These are phyloP conservation scores for Metschnikowia similis DNA, from an alignment of 805 yeast genomes.

Conservation along the genomic window DNA sequence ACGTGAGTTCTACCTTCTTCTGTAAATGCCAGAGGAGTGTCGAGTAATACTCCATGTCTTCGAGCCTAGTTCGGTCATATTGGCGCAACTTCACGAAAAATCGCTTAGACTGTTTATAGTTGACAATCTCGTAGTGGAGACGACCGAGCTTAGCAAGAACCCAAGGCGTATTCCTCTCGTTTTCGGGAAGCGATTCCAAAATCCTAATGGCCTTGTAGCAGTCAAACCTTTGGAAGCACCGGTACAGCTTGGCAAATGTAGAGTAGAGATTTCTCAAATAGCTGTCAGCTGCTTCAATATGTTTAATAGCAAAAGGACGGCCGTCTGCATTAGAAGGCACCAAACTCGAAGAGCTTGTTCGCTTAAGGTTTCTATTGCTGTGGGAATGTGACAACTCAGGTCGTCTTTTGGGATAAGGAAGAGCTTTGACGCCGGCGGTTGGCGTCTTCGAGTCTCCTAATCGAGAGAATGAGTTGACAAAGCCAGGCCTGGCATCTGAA, in stretches of 20 bases:
- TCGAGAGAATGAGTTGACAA: conserved; percentile 8
- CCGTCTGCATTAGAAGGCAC: background rate
- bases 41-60: conserved; percentile 89
- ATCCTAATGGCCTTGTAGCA: conserved; percentile 75
- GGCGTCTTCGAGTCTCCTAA: conserved; percentile 13
- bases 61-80: conserved; percentile 70
- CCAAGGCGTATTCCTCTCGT: conserved; percentile 74
- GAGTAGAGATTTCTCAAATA: conserved; percentile 47
- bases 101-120: conserved; percentile 70
- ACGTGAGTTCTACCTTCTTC: conserved; percentile 72
- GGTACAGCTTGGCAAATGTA: conserved; percentile 56
- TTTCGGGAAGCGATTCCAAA: conserved; percentile 58
- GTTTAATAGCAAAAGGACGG: conserved; percentile 6
- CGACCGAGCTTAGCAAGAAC: conserved; percentile 77
- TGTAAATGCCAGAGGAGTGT: conserved; percentile 92
- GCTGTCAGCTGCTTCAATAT: conserved; percentile 26
- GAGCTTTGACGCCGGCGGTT: conserved; percentile 9
- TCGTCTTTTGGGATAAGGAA: conserved; percentile 11
- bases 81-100: conserved; percentile 60
- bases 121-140: conserved; percentile 80
- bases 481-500: conserved; percentile 6
- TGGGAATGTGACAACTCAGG: conserved; percentile 11
- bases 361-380: conserved; percentile 11
- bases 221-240: conserved; percentile 61
- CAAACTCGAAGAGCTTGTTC: conserved; percentile 12